Percentiles rank a stretch among this genome's conserved stretches.
Evolutionary conservation across 2,329 filamentous ascomycete species (phyloP).

Genomic region (Colletotrichum incanum): DNA sequence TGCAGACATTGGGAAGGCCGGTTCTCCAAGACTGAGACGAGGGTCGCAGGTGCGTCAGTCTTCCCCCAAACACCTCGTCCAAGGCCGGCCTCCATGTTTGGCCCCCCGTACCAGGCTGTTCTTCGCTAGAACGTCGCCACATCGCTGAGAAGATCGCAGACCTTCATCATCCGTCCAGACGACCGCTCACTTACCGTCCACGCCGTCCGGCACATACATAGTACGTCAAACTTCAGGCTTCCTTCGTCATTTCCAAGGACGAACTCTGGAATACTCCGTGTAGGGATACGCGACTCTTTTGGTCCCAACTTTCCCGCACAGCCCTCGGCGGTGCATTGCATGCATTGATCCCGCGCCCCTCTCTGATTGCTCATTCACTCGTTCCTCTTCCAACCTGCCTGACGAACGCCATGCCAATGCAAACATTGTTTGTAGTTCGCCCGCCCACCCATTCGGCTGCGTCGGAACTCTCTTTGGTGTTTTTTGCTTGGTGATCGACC

Average conservation of each 20-base stretch:
- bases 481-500: constrained; percentile 41
- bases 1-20: not conserved
- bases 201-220: constrained; percentile 19
- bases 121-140: constrained; percentile 7
- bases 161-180: constrained; percentile 12
- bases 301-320: constrained; percentile 20
- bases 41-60: not conserved
- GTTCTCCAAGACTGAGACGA: not conserved
- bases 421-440: constrained; percentile 36
- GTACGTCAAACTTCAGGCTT: constrained; percentile 36
- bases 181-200: not conserved
- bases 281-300: constrained; percentile 2
- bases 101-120: constrained; percentile 1
- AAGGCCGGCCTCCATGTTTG: not conserved
- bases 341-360: constrained; percentile 36
- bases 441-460: constrained; percentile 33
- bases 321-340: constrained; percentile 33
- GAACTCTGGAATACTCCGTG: constrained; percentile 33
- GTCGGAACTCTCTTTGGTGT: constrained; percentile 38
- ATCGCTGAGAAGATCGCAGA: not conserved
- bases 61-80: not conserved
- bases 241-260: constrained; percentile 32
- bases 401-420: constrained; percentile 38
- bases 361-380: constrained; percentile 2
- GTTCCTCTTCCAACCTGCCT: not conserved